phyloP scores from a whole-genome alignment of 768 basidiomycete genomes.

The Roridomyces roridus region DNA sequence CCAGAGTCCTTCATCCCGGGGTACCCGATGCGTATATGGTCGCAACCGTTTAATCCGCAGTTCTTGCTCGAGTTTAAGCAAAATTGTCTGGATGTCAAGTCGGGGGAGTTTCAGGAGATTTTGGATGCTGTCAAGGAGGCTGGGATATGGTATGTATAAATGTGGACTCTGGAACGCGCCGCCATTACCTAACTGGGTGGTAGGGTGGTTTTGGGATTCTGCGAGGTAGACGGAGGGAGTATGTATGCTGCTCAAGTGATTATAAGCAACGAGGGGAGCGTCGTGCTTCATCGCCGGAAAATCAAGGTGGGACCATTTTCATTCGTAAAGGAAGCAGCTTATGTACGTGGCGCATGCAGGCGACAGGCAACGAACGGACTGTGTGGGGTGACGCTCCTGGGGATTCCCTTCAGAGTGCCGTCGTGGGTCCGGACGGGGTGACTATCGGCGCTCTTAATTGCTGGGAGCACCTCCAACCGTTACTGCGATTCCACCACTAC shows the following conservation, averaged over 20 bases:
- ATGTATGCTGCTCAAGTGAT: conserved; percentile 26
- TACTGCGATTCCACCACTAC: conserved; percentile 24
- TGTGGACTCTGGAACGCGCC: background rate
- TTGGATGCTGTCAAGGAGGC: conserved; percentile 16
- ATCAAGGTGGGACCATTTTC: conserved; percentile 9
- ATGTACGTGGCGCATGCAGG: background rate
- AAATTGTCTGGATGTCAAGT: conserved; percentile 14
- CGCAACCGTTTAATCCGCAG: conserved; percentile 15
- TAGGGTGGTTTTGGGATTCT: conserved; percentile 27
- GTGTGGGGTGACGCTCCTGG: conserved; percentile 28
- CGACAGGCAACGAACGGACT: conserved; percentile 27
- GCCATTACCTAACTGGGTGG: background rate
- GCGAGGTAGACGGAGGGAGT: conserved; percentile 19
- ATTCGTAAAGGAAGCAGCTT: background rate
- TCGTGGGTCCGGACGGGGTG: conserved; percentile 16
- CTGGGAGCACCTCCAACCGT: conserved; percentile 29
- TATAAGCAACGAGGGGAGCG: conserved; percentile 20
- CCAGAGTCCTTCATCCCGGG: conserved; percentile 30
- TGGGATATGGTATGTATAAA: conserved; percentile 25
- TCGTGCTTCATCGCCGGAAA: conserved; percentile 27
- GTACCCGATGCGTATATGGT: conserved; percentile 26
- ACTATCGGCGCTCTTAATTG: conserved; percentile 19
- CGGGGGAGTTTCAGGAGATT: conserved; percentile 22
- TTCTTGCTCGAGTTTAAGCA: conserved; percentile 23
- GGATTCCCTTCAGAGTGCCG: conserved; percentile 23